Evolutionary conservation across 345 rosid species (phyloP).

Genomic region (Lenwebbia sp.): DNA sequence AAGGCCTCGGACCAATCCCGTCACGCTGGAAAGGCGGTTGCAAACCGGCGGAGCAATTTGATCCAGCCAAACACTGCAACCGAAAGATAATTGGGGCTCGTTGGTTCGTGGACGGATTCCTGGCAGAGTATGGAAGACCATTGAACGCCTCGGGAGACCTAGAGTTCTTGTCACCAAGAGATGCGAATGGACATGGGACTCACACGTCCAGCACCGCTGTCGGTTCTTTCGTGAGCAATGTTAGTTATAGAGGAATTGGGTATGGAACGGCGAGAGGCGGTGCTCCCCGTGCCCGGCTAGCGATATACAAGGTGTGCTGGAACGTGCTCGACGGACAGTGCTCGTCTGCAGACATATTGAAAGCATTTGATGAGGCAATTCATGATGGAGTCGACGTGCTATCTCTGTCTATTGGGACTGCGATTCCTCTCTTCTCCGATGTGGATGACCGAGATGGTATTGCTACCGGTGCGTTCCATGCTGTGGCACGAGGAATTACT

Average conservation of each 20-base stretch:
- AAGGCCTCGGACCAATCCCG: constrained; percentile 38
- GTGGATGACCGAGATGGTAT: constrained; percentile 32
- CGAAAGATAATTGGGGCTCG: constrained; percentile 45
- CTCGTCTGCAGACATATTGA: constrained; percentile 31
- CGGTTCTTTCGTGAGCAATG: constrained; percentile 26
- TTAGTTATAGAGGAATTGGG: constrained; percentile 28
- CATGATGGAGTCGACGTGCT: constrained; percentile 32
- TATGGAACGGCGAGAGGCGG: constrained; percentile 34
- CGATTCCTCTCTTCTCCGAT: constrained; percentile 22
- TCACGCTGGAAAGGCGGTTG: constrained; percentile 45
- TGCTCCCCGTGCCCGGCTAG: constrained; percentile 42
- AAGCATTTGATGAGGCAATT: constrained; percentile 44
- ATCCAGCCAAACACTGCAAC: constrained; percentile 25
- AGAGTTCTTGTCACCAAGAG: constrained; percentile 41
- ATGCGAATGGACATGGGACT: constrained; percentile 49
- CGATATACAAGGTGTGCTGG: constrained; percentile 53
- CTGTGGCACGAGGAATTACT: constrained; percentile 35
- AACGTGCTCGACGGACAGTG: constrained; percentile 15
- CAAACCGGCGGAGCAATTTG: constrained; percentile 14
- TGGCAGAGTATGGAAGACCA: constrained; percentile 22
- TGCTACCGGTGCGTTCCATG: constrained; percentile 42
- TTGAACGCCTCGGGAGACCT: constrained; percentile 14
- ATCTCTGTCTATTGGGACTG: constrained; percentile 16
- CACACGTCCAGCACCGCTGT: constrained; percentile 52
- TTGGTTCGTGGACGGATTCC: constrained; percentile 23